phyloP scores from a whole-genome alignment of 2,329 filamentous ascomycete genomes.

The Penicillium sp. region DNA sequence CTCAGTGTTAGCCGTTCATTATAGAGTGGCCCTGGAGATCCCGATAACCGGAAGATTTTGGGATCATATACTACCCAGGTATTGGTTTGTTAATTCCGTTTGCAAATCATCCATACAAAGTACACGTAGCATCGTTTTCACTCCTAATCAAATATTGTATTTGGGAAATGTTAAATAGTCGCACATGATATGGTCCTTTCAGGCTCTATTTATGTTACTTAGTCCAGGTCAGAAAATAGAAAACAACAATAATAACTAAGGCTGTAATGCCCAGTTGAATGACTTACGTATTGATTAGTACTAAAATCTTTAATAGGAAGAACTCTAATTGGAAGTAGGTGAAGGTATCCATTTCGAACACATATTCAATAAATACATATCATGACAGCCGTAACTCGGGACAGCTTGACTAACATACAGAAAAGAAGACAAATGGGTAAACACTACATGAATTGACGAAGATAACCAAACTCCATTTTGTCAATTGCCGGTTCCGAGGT shows the following conservation, averaged over 20 bases:
- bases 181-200: too few species aligned
- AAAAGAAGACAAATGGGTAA: not conserved
- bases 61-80: not conserved
- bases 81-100: slow-evolving; percentile 4
- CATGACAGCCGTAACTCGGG: not conserved
- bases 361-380: not conserved
- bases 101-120: not conserved
- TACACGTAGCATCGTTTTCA: not conserved
- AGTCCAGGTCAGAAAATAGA: not conserved
- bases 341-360: not conserved
- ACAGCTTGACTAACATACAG: not conserved
- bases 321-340: not conserved
- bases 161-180: not conserved
- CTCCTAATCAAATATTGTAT: too few species aligned
- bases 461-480: not conserved
- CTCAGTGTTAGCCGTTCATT: not conserved
- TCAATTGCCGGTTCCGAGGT: not conserved
- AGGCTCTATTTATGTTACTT: too few species aligned
- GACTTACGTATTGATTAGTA: not conserved
- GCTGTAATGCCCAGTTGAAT: not conserved
- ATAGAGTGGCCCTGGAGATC: not conserved
- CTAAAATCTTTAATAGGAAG: too few species aligned
- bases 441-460: not conserved
- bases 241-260: not conserved
- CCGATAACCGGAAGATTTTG: not conserved